Percentiles rank a stretch among this genome's conserved stretches.
Evolutionary conservation across 108 stramenopile genomes (phyloP).

Genomic region (Cyclotella distinguenda): DNA sequence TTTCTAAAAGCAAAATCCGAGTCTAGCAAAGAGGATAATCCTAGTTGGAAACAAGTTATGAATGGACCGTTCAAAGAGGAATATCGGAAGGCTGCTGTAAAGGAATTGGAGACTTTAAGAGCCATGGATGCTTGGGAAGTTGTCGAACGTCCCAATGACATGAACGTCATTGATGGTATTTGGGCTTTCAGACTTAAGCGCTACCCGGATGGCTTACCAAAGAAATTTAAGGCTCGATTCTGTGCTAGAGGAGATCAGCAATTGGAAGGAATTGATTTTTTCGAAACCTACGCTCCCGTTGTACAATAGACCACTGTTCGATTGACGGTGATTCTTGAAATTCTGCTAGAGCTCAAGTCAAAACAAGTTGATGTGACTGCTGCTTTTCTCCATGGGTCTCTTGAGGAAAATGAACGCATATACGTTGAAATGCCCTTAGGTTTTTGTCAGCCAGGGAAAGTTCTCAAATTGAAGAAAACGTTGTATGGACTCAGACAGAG

Average conservation of each 20-base stretch:
- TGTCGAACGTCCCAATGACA: not conserved
- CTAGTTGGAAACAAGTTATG: conserved; percentile 45
- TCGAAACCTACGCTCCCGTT: conserved; percentile 18
- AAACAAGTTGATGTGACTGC: conserved; percentile 3
- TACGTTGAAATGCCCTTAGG: not conserved
- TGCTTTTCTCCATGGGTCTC: not conserved
- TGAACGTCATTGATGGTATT: not conserved
- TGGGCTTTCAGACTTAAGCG: not conserved
- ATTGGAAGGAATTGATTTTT: conserved; percentile 47
- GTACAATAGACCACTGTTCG: not conserved
- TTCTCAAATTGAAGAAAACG: not conserved
- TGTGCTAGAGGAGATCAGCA: conserved; percentile 47
- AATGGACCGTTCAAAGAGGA: conserved; percentile 25
- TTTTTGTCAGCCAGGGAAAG: not conserved
- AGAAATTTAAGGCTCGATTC: conserved; percentile 24
- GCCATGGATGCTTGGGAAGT: conserved; percentile 39
- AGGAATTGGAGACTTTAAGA: conserved; percentile 27
- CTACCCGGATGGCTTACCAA: not conserved
- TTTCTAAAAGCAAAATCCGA: conserved; percentile 5
- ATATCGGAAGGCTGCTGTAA: conserved; percentile 33
- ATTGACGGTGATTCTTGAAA: not conserved
- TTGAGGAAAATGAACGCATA: not conserved
- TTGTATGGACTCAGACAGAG: not conserved
- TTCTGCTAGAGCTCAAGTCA: not conserved
- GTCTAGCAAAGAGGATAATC: conserved; percentile 24